Evolutionary conservation across 345 rosid genomes (phyloP), one percentile per base, ranked within the genome.

Genomic region (Eucalyptus melliodora): DNA sequence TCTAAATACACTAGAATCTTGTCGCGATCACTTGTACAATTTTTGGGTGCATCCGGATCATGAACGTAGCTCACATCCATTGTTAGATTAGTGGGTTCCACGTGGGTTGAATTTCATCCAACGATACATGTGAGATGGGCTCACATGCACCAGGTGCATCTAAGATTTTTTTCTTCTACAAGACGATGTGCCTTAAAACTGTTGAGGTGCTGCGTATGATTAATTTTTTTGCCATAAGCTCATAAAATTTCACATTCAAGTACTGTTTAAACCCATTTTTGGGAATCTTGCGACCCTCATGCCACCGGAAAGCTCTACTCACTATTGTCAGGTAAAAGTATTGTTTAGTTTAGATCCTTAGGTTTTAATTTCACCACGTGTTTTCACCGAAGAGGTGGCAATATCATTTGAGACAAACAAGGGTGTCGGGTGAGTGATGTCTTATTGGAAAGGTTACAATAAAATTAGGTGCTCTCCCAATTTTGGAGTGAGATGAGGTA

Each of bases 31-130:
- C 16, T 30, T 65, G 34, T 14, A 65, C 2, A 14, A n/a, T 65
- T 14, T 30, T 6, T 15, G 17, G 4, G 13, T 62, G 5, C 2
- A 0, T 51, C 0, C 9, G 9, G 0, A 17, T 51, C 55, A 17
- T 51, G 55, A 51, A 51, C 9, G 23, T 16, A 51, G 23, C 23
- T 65, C 72, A 65, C 17, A 1, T 37, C 9, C 14, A 62, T 5
- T 16, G 16, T 14, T 30, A 62, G 34, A 62, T 62, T 15, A 65
- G 34, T 3, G 72, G 37, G 9, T 30, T 14, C 72, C 16, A 62
- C 34, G n/a, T 30, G 72, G 31, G n/a, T 37, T 37, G 40, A 37
- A 37, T 37, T 14, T 65, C 72, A 65, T 30, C 34, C 34, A 60
- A 60, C 5, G 67, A 16, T 60, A 60, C 14, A 26, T 27, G 67